Base-by-base conservation (phyloP, 116 monocot genomes). In the Phalaenopsis hybrid region DNA sequence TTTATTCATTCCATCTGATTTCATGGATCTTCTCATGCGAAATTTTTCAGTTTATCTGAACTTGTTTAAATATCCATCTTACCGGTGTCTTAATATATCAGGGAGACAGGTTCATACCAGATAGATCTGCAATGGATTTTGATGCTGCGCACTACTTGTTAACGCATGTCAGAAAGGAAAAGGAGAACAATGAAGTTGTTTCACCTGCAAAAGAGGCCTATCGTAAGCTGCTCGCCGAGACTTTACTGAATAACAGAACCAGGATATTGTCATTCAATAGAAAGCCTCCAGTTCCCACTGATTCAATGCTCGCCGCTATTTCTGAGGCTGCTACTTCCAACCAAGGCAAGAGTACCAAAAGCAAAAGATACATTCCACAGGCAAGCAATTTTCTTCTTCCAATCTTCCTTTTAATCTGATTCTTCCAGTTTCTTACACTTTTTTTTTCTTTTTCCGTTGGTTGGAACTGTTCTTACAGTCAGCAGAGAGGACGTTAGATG, bases 91-190 rank as follows among this genome's bases (percentile, higher is more conserved):
- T 28, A 11, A 57, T 79, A 3, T 37, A 51, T 10, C 81, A 95
- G 95, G 80, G 82, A 48, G 96, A 96, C 46, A 83, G 96, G 79
- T 96, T 96, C 84, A 94, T 96, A 37, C 96, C 96, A 3, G 85
- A 90, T 69, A 75, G 96, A 77, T 89, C 94, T 2, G 84, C 92
- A 0, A 96, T 91, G 88, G 92, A 94, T 43, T 82, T 95, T 25
- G 94, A 92, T 59, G 49, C 86, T 46, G 93, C 96, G n/a, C 83
- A 86, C 50, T 91, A 63, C 82, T 65, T 89, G 16, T 80, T 96
- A 25, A 90, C 88, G 0, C 88, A 88, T 48, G 21, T 84, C 9
- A 87, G 83, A 76, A 91, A 83, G 57, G 89, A 88, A 75, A 93
- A 93, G 85, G 93, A 91, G 79, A 85, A 85, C 73, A 0, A 55